Base-by-base conservation (phyloP, 73 alveolate genomes). In the Symbiodinium pilosum region DNA sequence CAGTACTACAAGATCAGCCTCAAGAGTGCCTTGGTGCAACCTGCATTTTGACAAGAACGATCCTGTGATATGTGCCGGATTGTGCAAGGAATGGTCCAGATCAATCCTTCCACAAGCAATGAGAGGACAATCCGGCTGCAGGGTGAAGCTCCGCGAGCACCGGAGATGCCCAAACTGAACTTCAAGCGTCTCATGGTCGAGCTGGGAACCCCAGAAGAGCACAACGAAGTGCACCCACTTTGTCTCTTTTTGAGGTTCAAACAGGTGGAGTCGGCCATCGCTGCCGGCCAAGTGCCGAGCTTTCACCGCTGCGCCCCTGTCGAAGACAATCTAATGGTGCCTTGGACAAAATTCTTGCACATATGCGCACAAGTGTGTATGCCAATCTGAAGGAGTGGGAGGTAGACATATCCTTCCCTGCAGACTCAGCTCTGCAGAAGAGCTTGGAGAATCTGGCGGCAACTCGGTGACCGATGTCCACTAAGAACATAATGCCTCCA, bases 91-190 rank as follows among this genome's bases (percentile, higher is more conserved):
- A 89, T 89, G 95, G 95, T 89, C 56, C 95, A 89, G 87, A 89
- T 89, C 87, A 89, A 89, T 64, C 95, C 95, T 42, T 40, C 87
- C 87, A 89, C 95, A 40, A 87, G 87, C 43, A 89, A 89, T 51
- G 95, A 89, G 47, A 86, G 95, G 43, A 8, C 43, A 44, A 26
- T 89, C 47, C 95, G 95, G 28, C 41, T 89, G 73, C 71, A 40
- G 30, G 95, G 95, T 4, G 75, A 16, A 26, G 40, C 34, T 73
- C 36, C 69, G 34, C 42, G 51, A 28, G 86, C 26, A n/a, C 86
- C 87, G 0, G 95, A 89, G 87, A 89, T 89, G 95, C 95, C 95
- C 32, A 89, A 89, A 73, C 44, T 89, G 87, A 89, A 89, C 95
- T 64, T 89, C 75, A 89, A 89, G 71, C 95, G 95, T 28, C 87